Evolutionary conservation across 1,284 basidiomycete species (phyloP), one percentile per base, ranked within the genome.

Genomic region (Puccinia novopanici): DNA sequence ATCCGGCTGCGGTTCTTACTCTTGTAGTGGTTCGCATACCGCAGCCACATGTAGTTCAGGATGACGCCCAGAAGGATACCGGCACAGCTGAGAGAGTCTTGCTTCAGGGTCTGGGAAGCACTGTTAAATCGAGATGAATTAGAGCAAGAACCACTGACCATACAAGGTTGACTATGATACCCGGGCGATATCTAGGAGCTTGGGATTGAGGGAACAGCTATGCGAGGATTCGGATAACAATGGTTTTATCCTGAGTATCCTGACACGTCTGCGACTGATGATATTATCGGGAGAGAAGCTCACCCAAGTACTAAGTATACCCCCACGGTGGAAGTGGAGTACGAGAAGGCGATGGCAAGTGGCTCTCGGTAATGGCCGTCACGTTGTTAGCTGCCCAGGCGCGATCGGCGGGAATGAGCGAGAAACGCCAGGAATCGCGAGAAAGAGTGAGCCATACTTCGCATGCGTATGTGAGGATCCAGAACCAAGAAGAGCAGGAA

Each of bases 301-400:
- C 45, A 79, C 76, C 76, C 76, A 79, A 48, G 76, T 79, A 71
- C 76, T 79, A 22, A 61, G 19, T 9, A 79, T 71, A 22, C 76
- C 76, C 76, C 76, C 10, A 59, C 19, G 27, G 67, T 79, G 0
- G 65, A 37, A 37, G 17, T 30, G 9, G 54, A n/a, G n/a, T 52
- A 57, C 10, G 65, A 67, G 22, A 79, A 52, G 9, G 67, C 67
- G 22, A 79, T 71, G 6, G 76, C 63, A 42, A n/a, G 63, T 40
- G n/a, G 76, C 76, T 70, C 52, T 79, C 76, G 48, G n/a, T 71
- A 70, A 57, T 79, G 65, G 12, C 65, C 50, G 15, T 37, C 24
- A 15, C 65, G 61, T 79, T 79, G 22, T 79, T 79, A 15, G 76
- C 24, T 57, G 24, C 45, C 76, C 76, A 79, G 12, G 76, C 42